Conservation (phyloP, 2,329 filamentous ascomycete species). For the Elsinoe fawcettii region DNA sequence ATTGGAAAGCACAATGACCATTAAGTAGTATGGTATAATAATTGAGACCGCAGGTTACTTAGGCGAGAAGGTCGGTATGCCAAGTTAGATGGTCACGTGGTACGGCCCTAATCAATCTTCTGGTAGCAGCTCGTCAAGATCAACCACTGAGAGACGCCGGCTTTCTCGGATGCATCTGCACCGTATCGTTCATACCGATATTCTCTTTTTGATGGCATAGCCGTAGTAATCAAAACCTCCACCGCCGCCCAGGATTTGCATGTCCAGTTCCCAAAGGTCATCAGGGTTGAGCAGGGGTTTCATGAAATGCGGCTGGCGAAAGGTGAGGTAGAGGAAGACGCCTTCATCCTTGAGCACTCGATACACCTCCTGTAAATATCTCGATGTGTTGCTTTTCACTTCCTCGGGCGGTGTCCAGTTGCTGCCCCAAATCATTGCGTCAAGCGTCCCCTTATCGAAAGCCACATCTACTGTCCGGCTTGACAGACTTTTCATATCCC, state of each 20-base stretch:
- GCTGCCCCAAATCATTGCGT: conserved; percentile 29
- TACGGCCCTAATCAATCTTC: too few species aligned
- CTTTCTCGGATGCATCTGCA: too few species aligned
- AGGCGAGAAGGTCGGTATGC: too few species aligned
- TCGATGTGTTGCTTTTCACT: conserved; percentile 23
- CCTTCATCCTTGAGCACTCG: conserved; percentile 27
- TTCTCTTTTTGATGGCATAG: conserved; percentile 34
- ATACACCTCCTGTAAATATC: conserved; percentile 23
- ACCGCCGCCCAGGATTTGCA: conserved; percentile 35
- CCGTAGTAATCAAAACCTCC: conserved; percentile 45
- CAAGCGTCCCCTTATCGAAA: conserved; percentile 37
- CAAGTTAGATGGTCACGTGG: too few species aligned
- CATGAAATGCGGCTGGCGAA: conserved; percentile 49
- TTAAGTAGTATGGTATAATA: too few species aligned
- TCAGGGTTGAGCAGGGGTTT: conserved; percentile 39
- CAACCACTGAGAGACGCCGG: too few species aligned
- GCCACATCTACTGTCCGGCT: conserved; percentile 45
- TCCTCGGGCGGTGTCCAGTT: conserved; percentile 27
- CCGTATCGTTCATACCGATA: neutral
- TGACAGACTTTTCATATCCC: conserved; percentile 39
- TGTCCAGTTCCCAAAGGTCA: conserved; percentile 38
- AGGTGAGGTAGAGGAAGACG: conserved; percentile 36
- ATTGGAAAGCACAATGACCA: too few species aligned
- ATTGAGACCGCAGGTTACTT: too few species aligned
- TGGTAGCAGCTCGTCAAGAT: too few species aligned